These are phyloP conservation scores for Tolypocladium nubicola DNA, from an alignment of 2,329 filamentous ascomycete genomes.

Conservation along the genomic window DNA sequence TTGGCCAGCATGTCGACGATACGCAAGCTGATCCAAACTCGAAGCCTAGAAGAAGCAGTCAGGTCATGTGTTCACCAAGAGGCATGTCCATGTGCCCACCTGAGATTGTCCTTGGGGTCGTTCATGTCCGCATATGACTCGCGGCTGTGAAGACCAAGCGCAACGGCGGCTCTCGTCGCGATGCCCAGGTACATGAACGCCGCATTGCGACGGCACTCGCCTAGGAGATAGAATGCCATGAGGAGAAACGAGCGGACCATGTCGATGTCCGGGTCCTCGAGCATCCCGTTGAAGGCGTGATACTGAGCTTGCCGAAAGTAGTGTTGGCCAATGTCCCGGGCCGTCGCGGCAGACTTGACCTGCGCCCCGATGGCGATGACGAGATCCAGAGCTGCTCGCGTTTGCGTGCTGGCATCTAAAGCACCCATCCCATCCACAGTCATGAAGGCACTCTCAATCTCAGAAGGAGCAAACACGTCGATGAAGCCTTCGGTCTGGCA, in stretches of 20 bases:
- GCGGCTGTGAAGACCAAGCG: constrained; percentile 40
- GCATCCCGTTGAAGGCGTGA: constrained; percentile 36
- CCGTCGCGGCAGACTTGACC: constrained; percentile 18
- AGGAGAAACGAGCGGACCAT: constrained; percentile 41
- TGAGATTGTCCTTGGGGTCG: constrained; percentile 7
- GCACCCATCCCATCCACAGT: background rate
- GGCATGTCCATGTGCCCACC: constrained; percentile 7
- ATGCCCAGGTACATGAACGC: constrained; percentile 55
- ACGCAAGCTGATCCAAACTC: constrained; percentile 25
- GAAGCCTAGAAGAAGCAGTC: constrained; percentile 13
- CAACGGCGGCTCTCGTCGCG: constrained; percentile 44
- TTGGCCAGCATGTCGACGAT: constrained; percentile 27
- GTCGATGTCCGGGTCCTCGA: constrained; percentile 42
- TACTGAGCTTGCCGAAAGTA: constrained; percentile 38
- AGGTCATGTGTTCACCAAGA: fast-evolving
- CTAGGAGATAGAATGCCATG: constrained; percentile 50
- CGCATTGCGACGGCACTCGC: constrained; percentile 45
- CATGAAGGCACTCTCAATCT: constrained; percentile 14
- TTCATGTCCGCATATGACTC: constrained; percentile 16
- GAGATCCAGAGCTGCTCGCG: constrained; percentile 20
- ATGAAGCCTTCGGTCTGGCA: constrained; percentile 22
- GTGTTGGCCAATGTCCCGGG: constrained; percentile 17
- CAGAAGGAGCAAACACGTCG: constrained; percentile 18
- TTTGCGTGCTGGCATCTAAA: constrained; percentile 1
- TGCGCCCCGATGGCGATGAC: constrained; percentile 44